A percentile compares a stretch with the other conserved stretches of the same genome.
These are phyloP conservation scores for Steccherinum ochraceum DNA, from an alignment of 768 basidiomycete species.

Conservation along the genomic window DNA sequence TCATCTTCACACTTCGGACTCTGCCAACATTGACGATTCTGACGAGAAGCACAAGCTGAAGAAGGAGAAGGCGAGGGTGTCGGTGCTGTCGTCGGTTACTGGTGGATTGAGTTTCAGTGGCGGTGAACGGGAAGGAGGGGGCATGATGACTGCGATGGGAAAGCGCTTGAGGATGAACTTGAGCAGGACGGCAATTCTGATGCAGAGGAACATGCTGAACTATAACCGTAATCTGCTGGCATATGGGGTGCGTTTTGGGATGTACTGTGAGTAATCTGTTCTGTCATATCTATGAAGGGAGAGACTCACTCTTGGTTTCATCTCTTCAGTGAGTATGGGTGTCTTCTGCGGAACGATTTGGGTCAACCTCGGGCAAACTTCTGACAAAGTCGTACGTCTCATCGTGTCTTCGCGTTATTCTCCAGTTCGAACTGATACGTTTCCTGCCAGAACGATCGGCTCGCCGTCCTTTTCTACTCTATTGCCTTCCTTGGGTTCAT, in stretches of 20 bases:
- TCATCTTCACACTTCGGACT: neutral
- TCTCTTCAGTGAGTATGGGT: constrained; percentile 22
- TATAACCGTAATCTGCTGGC: constrained; percentile 51
- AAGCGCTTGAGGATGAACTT: constrained; percentile 20
- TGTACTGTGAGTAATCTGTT: constrained; percentile 36
- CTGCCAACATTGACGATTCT: neutral
- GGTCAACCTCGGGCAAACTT: constrained; percentile 25
- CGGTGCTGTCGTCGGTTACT: too few species aligned
- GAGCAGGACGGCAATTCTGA: constrained; percentile 40
- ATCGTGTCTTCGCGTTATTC: too few species aligned
- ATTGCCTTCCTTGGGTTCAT: constrained; percentile 53
- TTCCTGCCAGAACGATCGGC: constrained; percentile 39
- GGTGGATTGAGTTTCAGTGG: too few species aligned
- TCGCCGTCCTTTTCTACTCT: constrained; percentile 51
- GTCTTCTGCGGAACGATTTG: constrained; percentile 43
- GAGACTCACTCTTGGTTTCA: constrained; percentile 11
- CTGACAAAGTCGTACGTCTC: constrained; percentile 19
- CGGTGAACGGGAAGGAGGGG: too few species aligned
- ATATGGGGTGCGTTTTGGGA: constrained; percentile 48
- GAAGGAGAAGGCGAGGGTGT: too few species aligned
- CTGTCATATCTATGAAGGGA: constrained; percentile 27
- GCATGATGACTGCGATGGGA: neutral
- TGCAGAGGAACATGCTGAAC: constrained; percentile 41
- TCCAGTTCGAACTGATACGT: constrained; percentile 11
- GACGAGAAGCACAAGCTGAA: neutral